Conservation (phyloP, 2,329 filamentous ascomycete species). For the Nemania sp. region DNA sequence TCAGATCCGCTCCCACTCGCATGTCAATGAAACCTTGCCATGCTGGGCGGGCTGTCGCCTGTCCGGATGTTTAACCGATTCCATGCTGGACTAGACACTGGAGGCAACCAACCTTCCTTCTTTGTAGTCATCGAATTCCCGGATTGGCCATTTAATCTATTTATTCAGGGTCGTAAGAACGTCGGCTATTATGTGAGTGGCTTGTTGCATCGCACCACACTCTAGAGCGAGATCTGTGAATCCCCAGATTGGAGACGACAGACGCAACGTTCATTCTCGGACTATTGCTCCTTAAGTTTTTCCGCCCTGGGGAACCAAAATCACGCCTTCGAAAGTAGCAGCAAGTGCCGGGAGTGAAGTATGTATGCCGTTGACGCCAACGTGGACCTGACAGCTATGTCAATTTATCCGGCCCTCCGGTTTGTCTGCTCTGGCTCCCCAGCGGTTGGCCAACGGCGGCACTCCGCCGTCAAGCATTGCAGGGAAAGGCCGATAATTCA, state of each 20-base stretch:
- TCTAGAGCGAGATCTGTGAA: conserved; percentile 11
- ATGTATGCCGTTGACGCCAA: conserved; percentile 12
- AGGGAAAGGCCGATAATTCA: conserved; percentile 36
- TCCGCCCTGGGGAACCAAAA: not conserved
- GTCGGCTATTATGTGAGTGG: conserved; percentile 39
- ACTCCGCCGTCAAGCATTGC: conserved; percentile 33
- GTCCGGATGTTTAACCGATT: conserved; percentile 29
- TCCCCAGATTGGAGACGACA: conserved; percentile 6
- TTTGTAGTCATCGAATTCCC: conserved; percentile 16
- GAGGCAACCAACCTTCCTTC: conserved; percentile 1
- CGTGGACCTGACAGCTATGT: conserved; percentile 14
- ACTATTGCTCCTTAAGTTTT: conserved; percentile 4
- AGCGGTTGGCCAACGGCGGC: conserved; percentile 37
- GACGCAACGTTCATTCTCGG: conserved; percentile 32
- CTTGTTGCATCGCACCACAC: conserved; percentile 38
- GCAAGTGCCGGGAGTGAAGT: conserved; percentile 21
- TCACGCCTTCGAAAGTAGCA: not conserved
- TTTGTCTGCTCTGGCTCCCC: conserved; percentile 33
- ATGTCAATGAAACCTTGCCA: not conserved
- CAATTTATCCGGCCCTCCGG: conserved; percentile 44
- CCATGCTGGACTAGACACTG: conserved; percentile 13
- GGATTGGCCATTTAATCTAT: conserved; percentile 13
- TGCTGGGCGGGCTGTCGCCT: conserved; percentile 1
- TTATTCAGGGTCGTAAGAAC: conserved; percentile 20
- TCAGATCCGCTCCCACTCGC: not conserved